A percentile compares a stretch with the other conserved stretches of the same genome.
These are phyloP conservation scores for Asterella californica DNA, from an alignment of 225 moss, liverwort and hornwort species.

Conservation along the genomic window DNA sequence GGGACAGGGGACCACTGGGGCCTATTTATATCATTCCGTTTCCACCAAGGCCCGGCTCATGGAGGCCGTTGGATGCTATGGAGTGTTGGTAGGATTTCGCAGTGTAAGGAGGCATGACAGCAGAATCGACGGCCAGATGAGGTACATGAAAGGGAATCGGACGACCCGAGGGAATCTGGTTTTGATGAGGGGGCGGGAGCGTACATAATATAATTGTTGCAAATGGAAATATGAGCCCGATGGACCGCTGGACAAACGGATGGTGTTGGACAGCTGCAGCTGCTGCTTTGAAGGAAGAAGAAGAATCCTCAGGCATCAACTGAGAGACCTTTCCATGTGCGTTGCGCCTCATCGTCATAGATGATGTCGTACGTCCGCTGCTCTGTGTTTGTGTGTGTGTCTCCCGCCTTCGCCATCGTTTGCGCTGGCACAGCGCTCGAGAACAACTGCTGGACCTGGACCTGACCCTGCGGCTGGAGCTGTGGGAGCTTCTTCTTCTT, in stretches of 20 bases:
- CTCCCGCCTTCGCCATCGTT: slow-evolving; percentile 8
- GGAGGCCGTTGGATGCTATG: neutral
- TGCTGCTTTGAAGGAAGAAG: no score
- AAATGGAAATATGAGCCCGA: neutral
- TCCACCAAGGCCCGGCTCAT: neutral
- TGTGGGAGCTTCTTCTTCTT: neutral
- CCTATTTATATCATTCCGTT: neutral
- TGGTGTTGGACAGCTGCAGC: slow-evolving; percentile 5
- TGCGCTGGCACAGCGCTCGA: slow-evolving; percentile 2
- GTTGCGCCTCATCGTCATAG: neutral
- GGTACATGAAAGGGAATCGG: neutral
- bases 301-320: slow-evolving; percentile 9
- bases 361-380: neutral
- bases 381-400: neutral
- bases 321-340: slow-evolving; percentile 3
- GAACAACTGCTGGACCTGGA: neutral
- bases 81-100: slow-evolving; percentile 7
- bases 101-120: neutral
- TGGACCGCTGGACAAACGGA: neutral
- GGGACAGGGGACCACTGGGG: slow-evolving; percentile 4
- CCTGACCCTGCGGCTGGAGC: neutral
- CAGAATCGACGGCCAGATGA: neutral
- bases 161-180: neutral
- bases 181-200: neutral
- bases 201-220: neutral